Evolutionary conservation across 2,329 filamentous ascomycete species (phyloP).

Genomic region (Cladosporium austrohemisphaericum): DNA sequence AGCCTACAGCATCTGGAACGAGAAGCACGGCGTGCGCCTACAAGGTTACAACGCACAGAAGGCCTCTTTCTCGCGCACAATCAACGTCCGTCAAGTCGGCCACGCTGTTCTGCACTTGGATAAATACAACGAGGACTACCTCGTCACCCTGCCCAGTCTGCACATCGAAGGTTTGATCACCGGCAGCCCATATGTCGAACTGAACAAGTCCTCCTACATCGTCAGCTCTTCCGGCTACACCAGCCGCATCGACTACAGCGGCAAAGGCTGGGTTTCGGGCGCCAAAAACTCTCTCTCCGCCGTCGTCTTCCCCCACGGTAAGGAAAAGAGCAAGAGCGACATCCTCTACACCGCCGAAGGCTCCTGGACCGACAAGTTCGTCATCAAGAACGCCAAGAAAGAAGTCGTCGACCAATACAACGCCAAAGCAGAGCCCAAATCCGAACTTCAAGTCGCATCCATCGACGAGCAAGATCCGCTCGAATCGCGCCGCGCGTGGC

Average conservation of each 20-base stretch:
- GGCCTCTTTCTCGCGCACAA: slow-evolving; percentile 88
- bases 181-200: slow-evolving; percentile 82
- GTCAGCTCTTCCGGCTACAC: slow-evolving; percentile 81
- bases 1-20: slow-evolving; percentile 87
- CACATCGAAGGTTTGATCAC: slow-evolving; percentile 93
- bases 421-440: slow-evolving; percentile 49
- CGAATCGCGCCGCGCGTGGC: slow-evolving; percentile 85
- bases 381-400: slow-evolving; percentile 64
- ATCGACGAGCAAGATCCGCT: slow-evolving; percentile 78
- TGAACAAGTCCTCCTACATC: slow-evolving; percentile 82
- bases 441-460: slow-evolving; percentile 66
- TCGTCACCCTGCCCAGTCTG: slow-evolving; percentile 85
- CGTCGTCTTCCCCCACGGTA: slow-evolving; percentile 64
- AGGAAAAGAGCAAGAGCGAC: slow-evolving; percentile 58
- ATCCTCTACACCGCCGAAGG: slow-evolving; percentile 78
- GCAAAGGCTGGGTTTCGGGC: slow-evolving; percentile 89
- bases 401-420: slow-evolving; percentile 44
- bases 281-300: slow-evolving; percentile 92
- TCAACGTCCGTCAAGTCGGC: slow-evolving; percentile 75
- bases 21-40: slow-evolving; percentile 70
- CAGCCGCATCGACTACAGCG: slow-evolving; percentile 86
- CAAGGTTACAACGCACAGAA: slow-evolving; percentile 95
- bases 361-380: slow-evolving; percentile 83
- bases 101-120: slow-evolving; percentile 80
- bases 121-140: slow-evolving; percentile 65